A percentile compares a stretch with the other conserved stretches of the same genome.
phyloP scores from a whole-genome alignment of 2,329 filamentous ascomycete species.

The Neonectria ditissima region DNA sequence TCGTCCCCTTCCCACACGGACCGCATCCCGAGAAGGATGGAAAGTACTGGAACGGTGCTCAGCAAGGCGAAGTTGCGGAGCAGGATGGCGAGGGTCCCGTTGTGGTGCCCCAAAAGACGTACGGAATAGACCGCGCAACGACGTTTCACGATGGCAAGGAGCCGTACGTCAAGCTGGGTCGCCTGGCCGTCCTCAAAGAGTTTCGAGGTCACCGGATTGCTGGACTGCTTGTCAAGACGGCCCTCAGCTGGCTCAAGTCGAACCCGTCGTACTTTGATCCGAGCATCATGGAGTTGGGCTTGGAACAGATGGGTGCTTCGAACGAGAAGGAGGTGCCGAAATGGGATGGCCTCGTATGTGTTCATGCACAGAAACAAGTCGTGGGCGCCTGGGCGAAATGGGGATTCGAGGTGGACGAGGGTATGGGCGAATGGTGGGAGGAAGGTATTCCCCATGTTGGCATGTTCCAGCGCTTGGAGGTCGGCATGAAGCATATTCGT shows the following conservation, averaged over 20 bases:
- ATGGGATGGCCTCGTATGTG: conserved; percentile 81
- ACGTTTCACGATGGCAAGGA: conserved; percentile 71
- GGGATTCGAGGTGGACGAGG: conserved; percentile 80
- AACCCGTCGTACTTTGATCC: conserved; percentile 70
- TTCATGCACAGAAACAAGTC: conserved; percentile 80
- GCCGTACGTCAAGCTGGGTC: conserved; percentile 84
- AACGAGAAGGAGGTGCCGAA: conserved; percentile 58
- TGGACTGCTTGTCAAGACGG: conserved; percentile 73
- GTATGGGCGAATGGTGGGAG: conserved; percentile 82
- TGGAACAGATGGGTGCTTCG: conserved; percentile 57
- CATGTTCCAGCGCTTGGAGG: conserved; percentile 73
- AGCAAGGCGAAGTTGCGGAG: conserved; percentile 45
- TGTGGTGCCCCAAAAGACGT: conserved; percentile 31
- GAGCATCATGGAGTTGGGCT: conserved; percentile 57
- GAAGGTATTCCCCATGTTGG: conserved; percentile 88
- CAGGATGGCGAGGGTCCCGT: conserved; percentile 7
- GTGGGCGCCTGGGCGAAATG: conserved; percentile 74
- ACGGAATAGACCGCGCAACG: conserved; percentile 57
- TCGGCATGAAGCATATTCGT: conserved; percentile 44
- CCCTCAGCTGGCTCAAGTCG: conserved; percentile 73
- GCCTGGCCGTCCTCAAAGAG: conserved; percentile 75
- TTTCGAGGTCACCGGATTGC: conserved; percentile 76
- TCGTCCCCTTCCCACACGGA: conserved; percentile 84
- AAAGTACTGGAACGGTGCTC: conserved; percentile 59
- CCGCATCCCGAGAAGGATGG: conserved; percentile 69